phyloP scores from a whole-genome alignment of 1,284 basidiomycete genomes.

The Peniophora sp. region DNA sequence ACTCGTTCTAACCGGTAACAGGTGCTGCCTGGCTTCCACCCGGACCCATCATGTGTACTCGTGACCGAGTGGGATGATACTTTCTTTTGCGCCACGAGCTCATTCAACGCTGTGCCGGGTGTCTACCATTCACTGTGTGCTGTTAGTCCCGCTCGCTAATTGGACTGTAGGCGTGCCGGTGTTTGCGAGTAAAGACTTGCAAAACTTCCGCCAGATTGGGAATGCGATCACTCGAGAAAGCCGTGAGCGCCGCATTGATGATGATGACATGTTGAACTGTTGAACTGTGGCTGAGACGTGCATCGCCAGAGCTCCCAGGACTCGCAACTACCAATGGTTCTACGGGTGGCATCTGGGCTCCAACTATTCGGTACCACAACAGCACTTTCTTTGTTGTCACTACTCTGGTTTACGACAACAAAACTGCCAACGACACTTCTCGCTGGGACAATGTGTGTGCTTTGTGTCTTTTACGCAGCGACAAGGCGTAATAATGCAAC shows the following conservation, averaged over 20 bases:
- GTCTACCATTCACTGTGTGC: too few species aligned
- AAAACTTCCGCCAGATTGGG: conserved; percentile 17
- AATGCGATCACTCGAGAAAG: not conserved
- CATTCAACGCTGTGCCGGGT: conserved; percentile 18
- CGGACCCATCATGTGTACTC: conserved; percentile 10
- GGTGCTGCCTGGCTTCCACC: conserved; percentile 9
- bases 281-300: not conserved
- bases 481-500: not conserved
- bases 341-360: conserved; percentile 18
- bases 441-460: conserved; percentile 24
- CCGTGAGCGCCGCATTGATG: conserved; percentile 14
- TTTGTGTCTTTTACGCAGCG: not conserved
- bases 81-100: conserved; percentile 11
- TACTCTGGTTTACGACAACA: conserved; percentile 23
- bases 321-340: conserved; percentile 13
- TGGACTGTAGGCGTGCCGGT: conserved; percentile 16
- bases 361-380: conserved; percentile 10
- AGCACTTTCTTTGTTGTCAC: conserved; percentile 23
- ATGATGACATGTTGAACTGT: too few species aligned
- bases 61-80: conserved; percentile 5
- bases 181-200: conserved; percentile 15
- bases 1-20: too few species aligned
- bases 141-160: too few species aligned
- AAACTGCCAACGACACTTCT: conserved; percentile 15
- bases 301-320: conserved; percentile 11